Evolutionary conservation across 78 protist genomes (phyloP).

Genomic region (Salpingoeca rosetta): DNA sequence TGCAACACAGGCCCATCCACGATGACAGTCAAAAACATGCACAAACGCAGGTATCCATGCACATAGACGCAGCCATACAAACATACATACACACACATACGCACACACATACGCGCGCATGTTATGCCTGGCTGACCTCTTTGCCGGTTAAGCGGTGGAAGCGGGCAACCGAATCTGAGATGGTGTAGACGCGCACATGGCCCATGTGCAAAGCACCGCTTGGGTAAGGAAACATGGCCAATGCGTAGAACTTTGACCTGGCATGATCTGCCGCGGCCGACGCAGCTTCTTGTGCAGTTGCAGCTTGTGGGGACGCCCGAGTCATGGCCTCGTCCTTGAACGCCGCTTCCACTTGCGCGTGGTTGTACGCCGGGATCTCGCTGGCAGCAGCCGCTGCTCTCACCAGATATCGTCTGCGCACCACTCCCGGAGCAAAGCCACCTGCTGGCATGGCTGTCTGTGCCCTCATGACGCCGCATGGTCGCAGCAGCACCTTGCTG

Average conservation of each 20-base stretch:
- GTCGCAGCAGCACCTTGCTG: neutral
- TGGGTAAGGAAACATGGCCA: slow-evolving; percentile 77
- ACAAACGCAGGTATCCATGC: too few relatives aligned
- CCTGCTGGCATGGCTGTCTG: neutral
- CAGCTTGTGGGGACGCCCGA: neutral
- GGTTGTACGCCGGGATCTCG: neutral
- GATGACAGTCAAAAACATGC: too few relatives aligned
- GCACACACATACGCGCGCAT: neutral
- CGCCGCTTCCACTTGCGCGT: slow-evolving; percentile 20
- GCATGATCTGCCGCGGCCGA: too few relatives aligned
- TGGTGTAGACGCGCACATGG: slow-evolving; percentile 74
- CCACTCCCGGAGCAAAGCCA: neutral
- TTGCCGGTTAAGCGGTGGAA: slow-evolving; percentile 53
- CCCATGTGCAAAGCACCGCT: slow-evolving; percentile 79
- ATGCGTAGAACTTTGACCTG: slow-evolving; percentile 28
- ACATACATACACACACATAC: neutral
- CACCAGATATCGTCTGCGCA: neutral
- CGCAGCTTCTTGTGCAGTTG: neutral
- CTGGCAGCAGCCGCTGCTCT: slow-evolving; percentile 24
- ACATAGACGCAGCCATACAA: too few relatives aligned
- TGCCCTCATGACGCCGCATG: neutral
- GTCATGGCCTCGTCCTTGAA: neutral
- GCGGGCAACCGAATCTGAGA: slow-evolving; percentile 62
- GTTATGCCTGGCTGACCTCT: neutral
- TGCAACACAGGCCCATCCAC: too few relatives aligned